These are phyloP conservation scores for Allantophomopsis cytisporea DNA, from an alignment of 2,329 filamentous ascomycete genomes.

Conservation along the genomic window DNA sequence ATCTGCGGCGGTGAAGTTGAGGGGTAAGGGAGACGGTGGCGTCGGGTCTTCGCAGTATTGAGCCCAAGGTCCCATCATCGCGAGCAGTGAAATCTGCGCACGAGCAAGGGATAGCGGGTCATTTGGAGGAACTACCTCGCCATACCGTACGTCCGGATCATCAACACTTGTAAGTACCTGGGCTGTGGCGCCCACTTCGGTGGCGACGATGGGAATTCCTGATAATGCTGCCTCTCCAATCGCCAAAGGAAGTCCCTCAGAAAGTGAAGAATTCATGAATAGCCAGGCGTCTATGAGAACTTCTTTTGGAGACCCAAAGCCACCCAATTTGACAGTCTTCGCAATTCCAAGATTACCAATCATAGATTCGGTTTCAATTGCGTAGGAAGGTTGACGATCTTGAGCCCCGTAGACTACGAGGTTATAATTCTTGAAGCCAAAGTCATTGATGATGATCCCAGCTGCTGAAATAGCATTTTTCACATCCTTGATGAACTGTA, in stretches of 20 bases:
- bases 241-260: slow-evolving; percentile 34
- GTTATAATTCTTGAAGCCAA: slow-evolving; percentile 39
- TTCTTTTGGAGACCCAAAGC: slow-evolving; percentile 40
- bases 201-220: slow-evolving; percentile 36
- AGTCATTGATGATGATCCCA: slow-evolving; percentile 41
- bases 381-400: slow-evolving; percentile 38
- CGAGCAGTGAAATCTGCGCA: slow-evolving; percentile 44
- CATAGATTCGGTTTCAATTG: slow-evolving; percentile 40
- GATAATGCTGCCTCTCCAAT: slow-evolving; percentile 36
- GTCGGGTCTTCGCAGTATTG: slow-evolving; percentile 36
- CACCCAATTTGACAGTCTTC: slow-evolving; percentile 33
- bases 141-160: slow-evolving; percentile 28
- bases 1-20: slow-evolving; percentile 32
- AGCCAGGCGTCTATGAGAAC: slow-evolving; percentile 42
- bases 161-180: slow-evolving; percentile 30
- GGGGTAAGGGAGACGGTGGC: slow-evolving; percentile 26
- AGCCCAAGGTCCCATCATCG: slow-evolving; percentile 43
- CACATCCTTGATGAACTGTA: slow-evolving; percentile 35
- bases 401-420: slow-evolving; percentile 40
- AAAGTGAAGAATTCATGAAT: slow-evolving; percentile 39
- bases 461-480: slow-evolving; percentile 39
- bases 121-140: slow-evolving; percentile 45
- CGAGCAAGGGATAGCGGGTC: slow-evolving; percentile 42
- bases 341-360: slow-evolving; percentile 39
- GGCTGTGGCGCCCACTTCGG: slow-evolving; percentile 36